Percentiles rank a stretch among this genome's conserved stretches.
Conservation (phyloP, 2,329 filamentous ascomycete genomes). For the Fusarium chuoi region DNA sequence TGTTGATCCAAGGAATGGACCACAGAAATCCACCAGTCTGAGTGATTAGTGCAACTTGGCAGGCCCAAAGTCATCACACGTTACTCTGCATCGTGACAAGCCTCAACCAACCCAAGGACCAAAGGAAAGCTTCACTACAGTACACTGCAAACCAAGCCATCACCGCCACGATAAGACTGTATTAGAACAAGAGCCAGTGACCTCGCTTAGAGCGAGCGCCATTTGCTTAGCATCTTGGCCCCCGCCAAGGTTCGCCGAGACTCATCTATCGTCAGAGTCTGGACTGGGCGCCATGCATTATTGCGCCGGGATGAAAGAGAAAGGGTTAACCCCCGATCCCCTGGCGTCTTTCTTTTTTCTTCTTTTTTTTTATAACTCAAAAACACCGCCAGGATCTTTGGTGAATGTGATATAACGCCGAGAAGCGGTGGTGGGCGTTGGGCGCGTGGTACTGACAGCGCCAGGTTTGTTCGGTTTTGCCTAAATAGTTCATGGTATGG, state of each 20-base stretch:
- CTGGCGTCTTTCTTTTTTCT: not conserved
- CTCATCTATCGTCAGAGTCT: slow-evolving; percentile 28
- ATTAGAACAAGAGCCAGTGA: slow-evolving; percentile 28
- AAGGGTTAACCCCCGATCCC: not conserved
- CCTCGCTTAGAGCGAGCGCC: slow-evolving; percentile 31
- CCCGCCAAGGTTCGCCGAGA: slow-evolving; percentile 34
- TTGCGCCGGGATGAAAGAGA: slow-evolving; percentile 3
- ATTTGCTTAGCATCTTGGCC: slow-evolving; percentile 35
- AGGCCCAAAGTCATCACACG: slow-evolving; percentile 18
- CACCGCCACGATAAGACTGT: not conserved
- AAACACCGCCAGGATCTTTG: not conserved
- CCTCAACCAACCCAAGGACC: not conserved
- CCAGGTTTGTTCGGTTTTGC: not conserved
- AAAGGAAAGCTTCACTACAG: not conserved
- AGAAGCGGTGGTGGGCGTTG: slow-evolving; percentile 6
- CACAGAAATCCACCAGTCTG: not conserved
- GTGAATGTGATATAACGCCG: not conserved
- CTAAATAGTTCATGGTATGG: not conserved
- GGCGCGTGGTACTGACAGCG: slow-evolving; percentile 7
- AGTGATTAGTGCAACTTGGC: slow-evolving; percentile 15
- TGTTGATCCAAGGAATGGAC: not conserved
- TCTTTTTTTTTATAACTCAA: not conserved
- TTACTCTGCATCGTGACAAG: slow-evolving; percentile 26
- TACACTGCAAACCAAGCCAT: slow-evolving; percentile 2
- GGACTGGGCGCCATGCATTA: slow-evolving; percentile 30